phyloP scores from a whole-genome alignment of 2,329 filamentous ascomycete genomes.

The Aspergillus amoenus region DNA sequence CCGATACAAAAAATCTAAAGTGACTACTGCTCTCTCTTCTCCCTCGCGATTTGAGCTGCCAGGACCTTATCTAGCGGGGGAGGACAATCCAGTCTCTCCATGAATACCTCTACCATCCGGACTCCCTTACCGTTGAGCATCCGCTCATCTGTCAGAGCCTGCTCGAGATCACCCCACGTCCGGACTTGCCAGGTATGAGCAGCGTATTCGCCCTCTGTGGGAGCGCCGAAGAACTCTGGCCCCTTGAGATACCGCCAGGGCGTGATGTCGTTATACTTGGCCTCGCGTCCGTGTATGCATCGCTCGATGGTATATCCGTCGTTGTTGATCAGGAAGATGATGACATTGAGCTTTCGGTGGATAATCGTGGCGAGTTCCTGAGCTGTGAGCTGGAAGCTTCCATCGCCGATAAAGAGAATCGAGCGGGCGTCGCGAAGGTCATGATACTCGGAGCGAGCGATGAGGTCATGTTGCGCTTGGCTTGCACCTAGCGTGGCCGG shows the following conservation, averaged over 20 bases:
- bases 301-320: constrained; percentile 61
- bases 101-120: constrained; percentile 44
- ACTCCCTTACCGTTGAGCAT: constrained; percentile 41
- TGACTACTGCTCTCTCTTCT: constrained; percentile 17
- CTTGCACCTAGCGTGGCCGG: constrained; percentile 57
- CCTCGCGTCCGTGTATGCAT: constrained; percentile 55
- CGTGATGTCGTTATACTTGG: constrained; percentile 57
- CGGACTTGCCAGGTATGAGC: constrained; percentile 42
- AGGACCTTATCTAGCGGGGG: constrained; percentile 32
- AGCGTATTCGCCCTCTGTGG: constrained; percentile 31
- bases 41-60: constrained; percentile 29
- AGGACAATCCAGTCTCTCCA: constrained; percentile 40
- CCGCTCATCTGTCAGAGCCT: constrained; percentile 36
- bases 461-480: constrained; percentile 47
- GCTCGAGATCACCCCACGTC: constrained; percentile 49
- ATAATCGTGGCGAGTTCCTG: constrained; percentile 68
- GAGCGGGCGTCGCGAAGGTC: constrained; percentile 40
- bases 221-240: constrained; percentile 49
- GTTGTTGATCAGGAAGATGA: constrained; percentile 58
- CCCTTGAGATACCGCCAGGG: constrained; percentile 54
- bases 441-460: constrained; percentile 17
- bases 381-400: constrained; percentile 65
- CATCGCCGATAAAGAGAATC: constrained; percentile 62
- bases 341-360: constrained; percentile 50
- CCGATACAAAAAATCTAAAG: neutral